These are phyloP conservation scores for Otatea glauca DNA, from an alignment of 176 grass and related monocot species.

Conservation along the genomic window DNA sequence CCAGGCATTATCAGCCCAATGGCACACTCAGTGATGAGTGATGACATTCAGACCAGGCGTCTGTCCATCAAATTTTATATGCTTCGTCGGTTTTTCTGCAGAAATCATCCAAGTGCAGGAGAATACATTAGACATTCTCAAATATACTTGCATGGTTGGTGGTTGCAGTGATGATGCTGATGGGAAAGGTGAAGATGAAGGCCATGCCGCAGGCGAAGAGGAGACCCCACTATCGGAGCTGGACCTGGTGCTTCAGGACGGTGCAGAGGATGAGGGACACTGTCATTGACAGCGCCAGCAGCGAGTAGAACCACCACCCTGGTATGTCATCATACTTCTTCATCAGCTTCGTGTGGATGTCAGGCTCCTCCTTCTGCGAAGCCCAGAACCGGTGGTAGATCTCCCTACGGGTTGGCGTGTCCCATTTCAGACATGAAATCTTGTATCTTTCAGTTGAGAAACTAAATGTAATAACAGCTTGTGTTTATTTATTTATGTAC, in stretches of 20 bases:
- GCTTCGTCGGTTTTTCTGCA: constrained; percentile 6
- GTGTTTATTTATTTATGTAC: constrained; percentile 16
- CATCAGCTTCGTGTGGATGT: constrained; percentile 83
- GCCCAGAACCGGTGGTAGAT: constrained; percentile 69
- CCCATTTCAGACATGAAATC: background rate
- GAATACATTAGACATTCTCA: constrained; percentile 1
- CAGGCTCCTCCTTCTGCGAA: constrained; percentile 53
- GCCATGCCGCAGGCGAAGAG: constrained; percentile 81
- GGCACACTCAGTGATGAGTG: constrained; percentile 78
- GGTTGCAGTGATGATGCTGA: constrained; percentile 85
- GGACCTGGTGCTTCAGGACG: constrained; percentile 65
- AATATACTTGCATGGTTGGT: constrained; percentile 73
- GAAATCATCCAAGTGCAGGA: background rate
- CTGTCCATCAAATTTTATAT: constrained; percentile 36
- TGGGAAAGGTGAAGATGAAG: constrained; percentile 79
- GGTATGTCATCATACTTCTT: constrained; percentile 75
- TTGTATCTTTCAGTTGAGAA: constrained; percentile 37
- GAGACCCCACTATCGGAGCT: constrained; percentile 83
- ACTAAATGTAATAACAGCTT: background rate
- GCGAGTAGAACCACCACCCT: constrained; percentile 77
- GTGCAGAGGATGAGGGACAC: constrained; percentile 74
- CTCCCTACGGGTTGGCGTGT: constrained; percentile 51
- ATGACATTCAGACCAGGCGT: constrained; percentile 93
- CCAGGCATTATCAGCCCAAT: constrained; percentile 83
- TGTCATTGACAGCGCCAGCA: constrained; percentile 46